These are phyloP conservation scores for Drosera capensis DNA, from an alignment of 148 eudicot genomes.

Conservation along the genomic window DNA sequence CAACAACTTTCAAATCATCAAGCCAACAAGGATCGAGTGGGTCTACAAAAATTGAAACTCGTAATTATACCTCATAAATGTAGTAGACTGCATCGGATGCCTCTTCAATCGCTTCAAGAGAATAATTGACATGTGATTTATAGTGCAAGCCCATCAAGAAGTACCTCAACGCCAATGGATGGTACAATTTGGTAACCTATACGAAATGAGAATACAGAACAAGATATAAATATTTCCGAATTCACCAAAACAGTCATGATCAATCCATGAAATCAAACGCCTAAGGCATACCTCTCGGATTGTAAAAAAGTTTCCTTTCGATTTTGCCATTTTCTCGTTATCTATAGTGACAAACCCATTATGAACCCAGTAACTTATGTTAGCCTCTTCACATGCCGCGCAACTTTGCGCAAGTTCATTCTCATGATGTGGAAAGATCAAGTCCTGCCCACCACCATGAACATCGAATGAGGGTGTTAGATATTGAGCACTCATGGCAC, in stretches of 20 bases:
- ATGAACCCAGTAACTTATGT: slow-evolving; percentile 72
- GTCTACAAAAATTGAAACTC: background rate
- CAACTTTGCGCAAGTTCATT: slow-evolving; percentile 93
- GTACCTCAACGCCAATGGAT: slow-evolving; percentile 82
- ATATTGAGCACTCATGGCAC: slow-evolving; percentile 87
- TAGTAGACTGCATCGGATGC: slow-evolving; percentile 64
- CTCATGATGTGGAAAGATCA: slow-evolving; percentile 86
- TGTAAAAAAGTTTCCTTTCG: slow-evolving; percentile 65
- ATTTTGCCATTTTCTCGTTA: slow-evolving; percentile 86
- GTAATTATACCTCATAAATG: slow-evolving; percentile 58
- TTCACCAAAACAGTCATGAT: background rate
- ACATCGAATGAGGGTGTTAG: slow-evolving; percentile 60
- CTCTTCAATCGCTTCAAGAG: slow-evolving; percentile 40
- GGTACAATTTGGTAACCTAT: slow-evolving; percentile 62
- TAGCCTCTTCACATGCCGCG: slow-evolving; percentile 67
- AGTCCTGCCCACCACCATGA: slow-evolving; percentile 94
- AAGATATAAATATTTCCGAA: background rate
- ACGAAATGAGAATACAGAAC: slow-evolving; percentile 4
- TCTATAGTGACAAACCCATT: slow-evolving; percentile 73
- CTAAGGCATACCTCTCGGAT: slow-evolving; percentile 59
- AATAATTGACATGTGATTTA: slow-evolving; percentile 69
- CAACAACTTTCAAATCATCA: no score
- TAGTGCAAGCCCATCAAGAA: slow-evolving; percentile 70
- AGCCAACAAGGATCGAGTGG: background rate
- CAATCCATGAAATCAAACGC: background rate